phyloP scores from a whole-genome alignment of 805 yeast genomes.

The Candida lessepsii region DNA sequence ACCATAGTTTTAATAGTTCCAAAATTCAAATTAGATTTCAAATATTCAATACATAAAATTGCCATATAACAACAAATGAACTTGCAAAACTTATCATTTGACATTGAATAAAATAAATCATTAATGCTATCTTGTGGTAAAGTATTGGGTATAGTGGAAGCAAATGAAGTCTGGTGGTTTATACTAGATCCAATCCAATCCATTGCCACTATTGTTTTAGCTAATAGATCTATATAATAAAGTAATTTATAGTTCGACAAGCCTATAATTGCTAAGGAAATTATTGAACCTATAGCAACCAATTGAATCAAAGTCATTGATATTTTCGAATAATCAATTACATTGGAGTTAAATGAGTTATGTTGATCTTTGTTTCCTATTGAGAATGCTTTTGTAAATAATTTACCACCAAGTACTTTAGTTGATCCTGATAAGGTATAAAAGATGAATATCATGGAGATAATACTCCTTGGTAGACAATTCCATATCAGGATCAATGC shows the following conservation, averaged over 20 bases:
- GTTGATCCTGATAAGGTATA: slow-evolving; percentile 30
- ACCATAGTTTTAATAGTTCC: neutral
- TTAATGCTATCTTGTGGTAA: slow-evolving; percentile 1
- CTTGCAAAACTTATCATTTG: slow-evolving; percentile 10
- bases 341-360: slow-evolving; percentile 14
- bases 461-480: slow-evolving; percentile 22
- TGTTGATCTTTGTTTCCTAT: slow-evolving; percentile 14
- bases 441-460: slow-evolving; percentile 17
- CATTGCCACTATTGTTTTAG: slow-evolving; percentile 30
- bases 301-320: slow-evolving; percentile 21
- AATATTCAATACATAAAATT: slow-evolving; percentile 5
- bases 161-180: slow-evolving; percentile 2
- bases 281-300: slow-evolving; percentile 22
- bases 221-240: slow-evolving; percentile 22
- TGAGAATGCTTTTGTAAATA: slow-evolving; percentile 19
- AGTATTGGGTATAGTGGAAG: slow-evolving; percentile 1
- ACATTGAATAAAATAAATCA: slow-evolving; percentile 1
- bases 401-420: slow-evolving; percentile 27
- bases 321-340: slow-evolving; percentile 13
- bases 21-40: slow-evolving; percentile 6
- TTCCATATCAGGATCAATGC: slow-evolving; percentile 31
- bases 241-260: slow-evolving; percentile 12
- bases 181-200: slow-evolving; percentile 25
- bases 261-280: slow-evolving; percentile 23
- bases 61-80: slow-evolving; percentile 10